phyloP scores from a whole-genome alignment of 257 asterid genomes.

The Lantana camara region DNA sequence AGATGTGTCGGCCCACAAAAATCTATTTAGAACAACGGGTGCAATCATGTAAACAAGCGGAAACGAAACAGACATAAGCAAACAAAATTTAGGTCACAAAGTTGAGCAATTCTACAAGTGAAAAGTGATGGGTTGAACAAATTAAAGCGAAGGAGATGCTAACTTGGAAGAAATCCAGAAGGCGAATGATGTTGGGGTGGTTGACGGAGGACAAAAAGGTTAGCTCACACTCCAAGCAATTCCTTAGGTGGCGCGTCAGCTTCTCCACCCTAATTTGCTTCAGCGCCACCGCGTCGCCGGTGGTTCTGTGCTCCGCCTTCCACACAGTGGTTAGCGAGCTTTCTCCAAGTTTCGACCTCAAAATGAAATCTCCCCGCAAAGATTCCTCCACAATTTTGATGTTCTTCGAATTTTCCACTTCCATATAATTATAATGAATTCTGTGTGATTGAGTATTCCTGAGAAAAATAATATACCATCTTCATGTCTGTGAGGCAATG shows the following conservation, averaged over 20 bases:
- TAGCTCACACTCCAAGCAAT: slow-evolving; percentile 56
- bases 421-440: too few relatives aligned
- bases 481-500: too few relatives aligned
- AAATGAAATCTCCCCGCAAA: slow-evolving; percentile 33
- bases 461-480: too few relatives aligned
- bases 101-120: neutral
- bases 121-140: neutral
- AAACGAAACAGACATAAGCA: neutral
- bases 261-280: slow-evolving; percentile 42
- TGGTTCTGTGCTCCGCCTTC: slow-evolving; percentile 47
- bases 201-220: slow-evolving; percentile 53
- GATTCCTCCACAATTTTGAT: neutral
- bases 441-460: too few relatives aligned
- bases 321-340: slow-evolving; percentile 45
- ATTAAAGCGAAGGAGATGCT: neutral
- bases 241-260: slow-evolving; percentile 44
- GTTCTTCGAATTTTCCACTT: neutral
- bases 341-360: slow-evolving; percentile 43
- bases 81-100: neutral
- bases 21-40: too few relatives aligned
- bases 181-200: slow-evolving; percentile 65
- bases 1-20: too few relatives aligned
- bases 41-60: too few relatives aligned
- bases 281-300: slow-evolving; percentile 48
- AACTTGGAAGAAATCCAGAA: slow-evolving; percentile 48